These are phyloP conservation scores for Podospora comata DNA, from an alignment of 495 filamentous ascomycete species.

Conservation along the genomic window DNA sequence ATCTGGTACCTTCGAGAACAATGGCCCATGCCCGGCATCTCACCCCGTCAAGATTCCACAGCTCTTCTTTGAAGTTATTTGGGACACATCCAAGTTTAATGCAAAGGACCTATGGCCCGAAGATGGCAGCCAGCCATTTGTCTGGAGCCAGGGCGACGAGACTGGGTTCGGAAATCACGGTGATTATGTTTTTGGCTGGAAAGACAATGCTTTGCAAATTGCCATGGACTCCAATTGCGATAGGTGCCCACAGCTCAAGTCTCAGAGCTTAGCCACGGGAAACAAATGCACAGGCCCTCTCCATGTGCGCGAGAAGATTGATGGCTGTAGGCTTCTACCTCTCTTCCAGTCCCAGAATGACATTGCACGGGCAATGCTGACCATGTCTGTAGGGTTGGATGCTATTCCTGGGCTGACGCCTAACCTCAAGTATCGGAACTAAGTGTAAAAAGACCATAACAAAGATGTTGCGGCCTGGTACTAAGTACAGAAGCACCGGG, in stretches of 20 bases:
- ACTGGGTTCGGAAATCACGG: conserved; percentile 43
- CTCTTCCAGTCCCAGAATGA: background rate
- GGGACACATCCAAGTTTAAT: conserved; percentile 40
- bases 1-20: conserved; percentile 32
- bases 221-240: conserved; percentile 42
- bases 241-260: conserved; percentile 37
- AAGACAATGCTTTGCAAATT: conserved; percentile 37
- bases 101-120: conserved; percentile 39
- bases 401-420: conserved; percentile 8
- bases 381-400: background rate
- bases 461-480: background rate
- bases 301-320: conserved; percentile 35
- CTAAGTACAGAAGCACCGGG: background rate
- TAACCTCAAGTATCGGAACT: background rate
- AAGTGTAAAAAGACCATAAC: background rate
- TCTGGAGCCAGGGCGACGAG: conserved; percentile 43
- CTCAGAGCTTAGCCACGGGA: conserved; percentile 33
- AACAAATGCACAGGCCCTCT: conserved; percentile 35
- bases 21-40: conserved; percentile 30
- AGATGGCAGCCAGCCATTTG: conserved; percentile 46
- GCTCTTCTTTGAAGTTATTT: conserved; percentile 44
- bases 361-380: background rate
- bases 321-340: conserved; percentile 37
- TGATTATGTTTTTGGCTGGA: conserved; percentile 44
- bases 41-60: conserved; percentile 40